Base-by-base conservation (phyloP, 2,329 filamentous ascomycete genomes). In the Capronia americana region DNA sequence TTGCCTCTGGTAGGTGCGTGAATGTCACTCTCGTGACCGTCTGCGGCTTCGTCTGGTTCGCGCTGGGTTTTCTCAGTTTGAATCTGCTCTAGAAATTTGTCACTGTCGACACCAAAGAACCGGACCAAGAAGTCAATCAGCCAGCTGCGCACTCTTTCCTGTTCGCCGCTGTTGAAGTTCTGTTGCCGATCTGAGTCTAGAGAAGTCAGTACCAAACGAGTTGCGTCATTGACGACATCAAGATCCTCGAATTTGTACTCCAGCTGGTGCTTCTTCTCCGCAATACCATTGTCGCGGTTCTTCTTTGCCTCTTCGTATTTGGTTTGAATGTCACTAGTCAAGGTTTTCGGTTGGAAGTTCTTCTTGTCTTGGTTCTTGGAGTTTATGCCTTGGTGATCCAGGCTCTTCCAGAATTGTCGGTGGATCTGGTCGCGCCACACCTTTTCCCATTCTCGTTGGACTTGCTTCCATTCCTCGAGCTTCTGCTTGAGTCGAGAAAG, bases 351-450 rank as follows among this genome's bases (percentile, higher is more conserved):
- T 57, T 94, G 91, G 67, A 97, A 91, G 71, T 92, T 90, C 72
- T 93, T 90, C 86, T 98, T 98, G 79, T 99, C 95, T 44, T 86
- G 89, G 69, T 89, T 87, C 80, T 95, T 96, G 74, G 92, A 91
- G 61, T 92, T 89, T 66, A 96, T 93, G 23, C 93, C 93, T 86
- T 98, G 96, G 75, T 99, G 95, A 75, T 99, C 95, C 60, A 99
- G 87, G 77, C 93, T 97, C 82, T 93, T 96, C 80, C 96, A 92
- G 79, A 97, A 96, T 82, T 96, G 94, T 74, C 91, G 90, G 75
- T 96, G 91, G 26, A 94, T 98, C 80, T 98, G 95, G 57, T 92
- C 90, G 70, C 95, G 92, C 95, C 95, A 99, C 7, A 99, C 93
- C 79, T 97, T 97, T 78, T 98, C 93, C 95, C 95, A 99, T 77